Evolutionary conservation across 192 early-diverging fungal genomes (phyloP), one percentile per base, ranked within the genome.

Genomic region (Linnemannia schmuckeri): DNA sequence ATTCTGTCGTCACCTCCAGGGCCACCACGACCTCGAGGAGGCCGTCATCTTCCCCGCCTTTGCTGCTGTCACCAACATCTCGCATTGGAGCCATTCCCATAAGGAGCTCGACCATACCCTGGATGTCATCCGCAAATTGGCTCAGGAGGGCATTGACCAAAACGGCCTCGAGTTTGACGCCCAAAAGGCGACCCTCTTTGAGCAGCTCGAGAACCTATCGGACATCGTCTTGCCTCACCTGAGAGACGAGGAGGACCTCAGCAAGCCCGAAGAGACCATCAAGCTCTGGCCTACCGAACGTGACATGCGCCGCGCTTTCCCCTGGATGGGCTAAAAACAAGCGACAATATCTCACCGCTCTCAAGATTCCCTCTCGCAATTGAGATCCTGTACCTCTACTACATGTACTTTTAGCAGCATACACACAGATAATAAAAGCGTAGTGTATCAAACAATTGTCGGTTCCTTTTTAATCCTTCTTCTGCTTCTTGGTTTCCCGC

Each of bases 181-280:
- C 13, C 70, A 87, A 17, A 87, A 81, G 57, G 40, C 52, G 41
- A 52, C 20, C 8, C 46, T 87, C 4, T 33, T 81, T 10, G 79
- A 81, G 2, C 76, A 87, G 49, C 52, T 87, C 33, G 76, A 87
- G 42, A 77, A 73, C 10, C 79, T 87, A 15, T 87, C 85, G 1
- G 85, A 87, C 42, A 87, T 87, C 71, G 85, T 87, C 54, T 54
- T 87, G 35, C 85, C 85, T 41, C 85, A 87, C 49, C 68, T 87
- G 12, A 61, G 57, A 38, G 85, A 87, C 38, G 85, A 87, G 52
- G 85, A 87, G n/a, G 42, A 52, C 52, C 17, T 87, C 72, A 81
- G 79, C 42, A 74, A 66, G 18, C 79, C 79, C 6, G 57, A 55
- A 8, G 85, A 87, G 20, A 66, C 79, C 17, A 70, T 87, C 63